Evolutionary conservation across 441 rosid species (phyloP), one percentile per base, ranked within the genome.

Genomic region (Mallotus repandus): DNA sequence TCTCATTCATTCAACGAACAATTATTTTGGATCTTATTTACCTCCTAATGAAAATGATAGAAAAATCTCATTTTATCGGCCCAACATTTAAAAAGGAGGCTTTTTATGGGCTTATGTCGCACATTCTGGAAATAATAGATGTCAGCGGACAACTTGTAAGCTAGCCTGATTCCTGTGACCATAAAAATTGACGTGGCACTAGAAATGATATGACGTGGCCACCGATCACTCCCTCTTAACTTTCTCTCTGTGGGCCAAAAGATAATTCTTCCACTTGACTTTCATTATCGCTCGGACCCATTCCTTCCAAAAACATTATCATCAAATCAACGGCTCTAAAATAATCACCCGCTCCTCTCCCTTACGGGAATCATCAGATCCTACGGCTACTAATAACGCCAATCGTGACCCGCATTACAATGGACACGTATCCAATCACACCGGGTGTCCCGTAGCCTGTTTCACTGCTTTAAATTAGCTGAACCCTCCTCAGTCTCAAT

Each of bases 171-270:
- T 9, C 75, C 38, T 45, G 55, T 58, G 74, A 43, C 60, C 65
- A 2, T 59, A 8, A 70, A 57, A 7, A 69, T 61, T 67, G 72
- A 68, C 66, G 60, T 66, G 71, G 32, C 66, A 49, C 35, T 32
- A 10, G 49, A 48, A 9, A 21, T 15, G 6, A 4, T 9, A 12
- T 74, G 72, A 74, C 77, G 72, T 74, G 73, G 52, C 72, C 72
- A 57, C 71, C 19, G 15, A 41, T 18, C 57, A 67, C 22, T 21
- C 50, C 60, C 22, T 50, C 53, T 68, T 60, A 60, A 66, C 72
- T 66, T 74, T 66, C n/a, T 58, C 29, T 25, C 29, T 25, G 29
- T 25, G 29, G 29, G 29, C 29, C 29, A 25, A 25, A 25, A 25
- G 29, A 25, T 25, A 25, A 25, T 25, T 25, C 29, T 25, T 25